These are phyloP conservation scores for Leishmania turanica DNA, from an alignment of 208 protist genomes.

Conservation along the genomic window DNA sequence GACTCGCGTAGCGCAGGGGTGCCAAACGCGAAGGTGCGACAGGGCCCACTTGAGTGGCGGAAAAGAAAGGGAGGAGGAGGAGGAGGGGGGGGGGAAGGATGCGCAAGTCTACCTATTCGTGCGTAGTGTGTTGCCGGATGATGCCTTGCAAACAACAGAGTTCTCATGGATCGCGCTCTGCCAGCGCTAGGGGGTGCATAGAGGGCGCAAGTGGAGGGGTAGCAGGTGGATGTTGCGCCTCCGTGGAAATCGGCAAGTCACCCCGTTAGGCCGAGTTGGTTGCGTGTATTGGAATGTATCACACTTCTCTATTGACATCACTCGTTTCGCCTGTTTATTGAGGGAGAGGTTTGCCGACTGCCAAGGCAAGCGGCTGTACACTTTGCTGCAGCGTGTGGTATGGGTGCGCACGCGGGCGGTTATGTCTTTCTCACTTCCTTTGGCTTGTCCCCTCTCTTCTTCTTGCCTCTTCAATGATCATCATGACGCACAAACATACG, in stretches of 20 bases:
- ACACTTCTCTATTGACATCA: neutral
- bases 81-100: neutral
- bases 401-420: neutral
- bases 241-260: neutral
- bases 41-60: neutral
- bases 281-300: neutral
- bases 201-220: neutral
- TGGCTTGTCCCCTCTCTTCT: neutral
- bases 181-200: neutral
- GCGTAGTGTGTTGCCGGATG: neutral
- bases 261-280: neutral
- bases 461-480: conserved; percentile 3
- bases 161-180: neutral
- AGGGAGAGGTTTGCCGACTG: neutral
- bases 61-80: neutral
- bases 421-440: neutral
- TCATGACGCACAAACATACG: neutral
- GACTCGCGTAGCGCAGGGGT: neutral
- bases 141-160: neutral
- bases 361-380: neutral
- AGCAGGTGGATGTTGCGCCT: neutral
- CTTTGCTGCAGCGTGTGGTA: neutral
- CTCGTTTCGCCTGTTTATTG: neutral
- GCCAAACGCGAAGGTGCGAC: neutral
- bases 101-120: neutral